A percentile compares a stretch with the other conserved stretches of the same genome.
Evolutionary conservation across 1,284 basidiomycete species (phyloP).

Genomic region (Anthracocystis setariae): DNA sequence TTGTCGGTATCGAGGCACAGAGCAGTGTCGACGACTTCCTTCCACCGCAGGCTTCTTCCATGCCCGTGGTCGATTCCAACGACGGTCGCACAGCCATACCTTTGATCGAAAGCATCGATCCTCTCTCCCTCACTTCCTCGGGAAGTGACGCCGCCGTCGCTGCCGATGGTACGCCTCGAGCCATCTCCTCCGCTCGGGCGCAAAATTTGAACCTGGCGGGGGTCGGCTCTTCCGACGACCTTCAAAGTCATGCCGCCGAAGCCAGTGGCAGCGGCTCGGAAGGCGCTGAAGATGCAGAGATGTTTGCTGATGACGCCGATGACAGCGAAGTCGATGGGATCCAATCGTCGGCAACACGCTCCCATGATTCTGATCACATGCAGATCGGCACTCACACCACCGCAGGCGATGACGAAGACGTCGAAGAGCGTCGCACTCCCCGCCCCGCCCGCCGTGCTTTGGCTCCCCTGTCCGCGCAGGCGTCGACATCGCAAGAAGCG

Average conservation of each 20-base stretch:
- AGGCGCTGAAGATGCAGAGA: slow-evolving; percentile 62
- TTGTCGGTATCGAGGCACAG: slow-evolving; percentile 37
- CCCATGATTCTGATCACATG: slow-evolving; percentile 30
- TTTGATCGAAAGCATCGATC: slow-evolving; percentile 43
- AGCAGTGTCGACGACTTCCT: slow-evolving; percentile 40
- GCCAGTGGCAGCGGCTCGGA: slow-evolving; percentile 63
- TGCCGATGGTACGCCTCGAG: slow-evolving; percentile 38
- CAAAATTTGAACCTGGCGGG: slow-evolving; percentile 17
- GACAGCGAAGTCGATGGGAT: slow-evolving; percentile 44
- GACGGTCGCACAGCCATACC: slow-evolving; percentile 26
- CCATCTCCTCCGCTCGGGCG: slow-evolving; percentile 17
- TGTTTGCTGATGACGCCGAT: slow-evolving; percentile 58
- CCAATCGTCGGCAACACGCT: slow-evolving; percentile 17
- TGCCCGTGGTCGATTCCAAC: slow-evolving; percentile 33
- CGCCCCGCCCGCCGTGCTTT: slow-evolving; percentile 48
- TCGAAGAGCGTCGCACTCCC: slow-evolving; percentile 54
- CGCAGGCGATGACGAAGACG: slow-evolving; percentile 26
- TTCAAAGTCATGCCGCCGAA: slow-evolving; percentile 38
- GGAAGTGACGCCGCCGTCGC: slow-evolving; percentile 20
- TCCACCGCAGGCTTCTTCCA: slow-evolving; percentile 31
- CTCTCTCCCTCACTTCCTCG: slow-evolving; percentile 26
- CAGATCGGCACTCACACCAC: not conserved
- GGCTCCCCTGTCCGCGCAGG: slow-evolving; percentile 43
- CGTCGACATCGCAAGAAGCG: slow-evolving; percentile 7
- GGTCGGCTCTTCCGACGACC: slow-evolving; percentile 52